Conservation (phyloP, 2,329 filamentous ascomycete genomes). For the Penicillium sp. region DNA sequence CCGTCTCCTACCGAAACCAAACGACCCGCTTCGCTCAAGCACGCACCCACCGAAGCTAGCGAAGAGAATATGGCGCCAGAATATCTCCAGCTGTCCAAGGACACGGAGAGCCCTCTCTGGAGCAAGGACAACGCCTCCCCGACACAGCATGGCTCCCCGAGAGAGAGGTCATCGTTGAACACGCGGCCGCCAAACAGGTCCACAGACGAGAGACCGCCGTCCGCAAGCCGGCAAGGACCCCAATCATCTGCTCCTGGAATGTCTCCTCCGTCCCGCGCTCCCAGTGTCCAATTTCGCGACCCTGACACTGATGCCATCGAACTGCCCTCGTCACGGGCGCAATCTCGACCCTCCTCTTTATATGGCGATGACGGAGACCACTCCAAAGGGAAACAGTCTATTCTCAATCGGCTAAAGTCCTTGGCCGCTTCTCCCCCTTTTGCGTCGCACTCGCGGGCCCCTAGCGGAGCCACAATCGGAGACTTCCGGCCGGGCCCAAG, state of each 20-base stretch:
- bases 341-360: slow-evolving; percentile 61
- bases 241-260: slow-evolving; percentile 25
- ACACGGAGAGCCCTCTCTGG: slow-evolving; percentile 1
- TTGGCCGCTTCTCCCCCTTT: slow-evolving; percentile 56
- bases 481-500: slow-evolving; percentile 38
- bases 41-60: slow-evolving; percentile 11
- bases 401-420: slow-evolving; percentile 75
- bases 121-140: slow-evolving; percentile 17
- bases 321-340: slow-evolving; percentile 53
- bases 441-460: slow-evolving; percentile 47
- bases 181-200: slow-evolving; percentile 26
- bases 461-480: slow-evolving; percentile 46
- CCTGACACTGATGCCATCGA: slow-evolving; percentile 50
- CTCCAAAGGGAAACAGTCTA: slow-evolving; percentile 57
- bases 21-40: slow-evolving; percentile 16
- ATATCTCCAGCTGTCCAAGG: slow-evolving; percentile 1
- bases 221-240: slow-evolving; percentile 20
- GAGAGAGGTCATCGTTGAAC: slow-evolving; percentile 23
- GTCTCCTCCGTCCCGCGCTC: slow-evolving; percentile 47
- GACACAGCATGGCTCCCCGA: slow-evolving; percentile 16
- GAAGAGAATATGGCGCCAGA: slow-evolving; percentile 10
- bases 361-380: slow-evolving; percentile 59
- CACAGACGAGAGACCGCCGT: slow-evolving; percentile 20
- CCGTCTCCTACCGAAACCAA: slow-evolving; percentile 28
- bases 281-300: slow-evolving; percentile 71